Evolutionary conservation across 768 basidiomycete species (phyloP), one percentile per base, ranked within the genome.

Genomic region (Calocybe gangraenosa): DNA sequence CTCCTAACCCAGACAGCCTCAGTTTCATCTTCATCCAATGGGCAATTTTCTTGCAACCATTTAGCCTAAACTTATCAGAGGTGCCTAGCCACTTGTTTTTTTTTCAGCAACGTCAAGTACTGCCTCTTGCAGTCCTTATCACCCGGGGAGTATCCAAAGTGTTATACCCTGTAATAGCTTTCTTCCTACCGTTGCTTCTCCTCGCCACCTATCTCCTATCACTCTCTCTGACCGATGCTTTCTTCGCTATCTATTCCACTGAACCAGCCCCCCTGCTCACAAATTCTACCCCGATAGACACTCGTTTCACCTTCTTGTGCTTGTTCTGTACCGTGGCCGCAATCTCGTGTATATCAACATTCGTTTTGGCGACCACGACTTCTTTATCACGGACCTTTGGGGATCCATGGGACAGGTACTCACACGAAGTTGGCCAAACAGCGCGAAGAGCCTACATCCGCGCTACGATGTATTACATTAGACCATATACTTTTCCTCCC

Each of bases 151-250:
- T 77, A n/a, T 56, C 57, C 2, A 58, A 59, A 23, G 59, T 71
- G 14, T 53, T 74, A 35, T 46, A 62, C 14, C 76, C 78, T 0
- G 55, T 70, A 3, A 33, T 70, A 3, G 35, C 69, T 6, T 76
- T 77, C 53, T 79, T 79, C 58, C 51, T 76, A 17, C 80, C 79
- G 0, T 63, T 69, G 2, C 52, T 75, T n/a, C 37, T 79, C 14
- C 38, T 77, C 2, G 59, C 71, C 7, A 54, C 65, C 14, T 67
- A 65, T 49, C 62, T 78, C 30, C 53, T 82, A 19, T 80, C 77
- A 2, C 53, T 67, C 17, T 75, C 81, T 0, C 57, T 83, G 17
- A 58, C 58, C 9, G 73, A 78, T 44, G 60, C 60, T 1, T 64
- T 69, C 40, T 48, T 57, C 35, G 37, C 42, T 9, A 10, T n/a